Evolutionary conservation across 768 basidiomycete genomes (phyloP).

Genomic region (Nidularia pulvinata): DNA sequence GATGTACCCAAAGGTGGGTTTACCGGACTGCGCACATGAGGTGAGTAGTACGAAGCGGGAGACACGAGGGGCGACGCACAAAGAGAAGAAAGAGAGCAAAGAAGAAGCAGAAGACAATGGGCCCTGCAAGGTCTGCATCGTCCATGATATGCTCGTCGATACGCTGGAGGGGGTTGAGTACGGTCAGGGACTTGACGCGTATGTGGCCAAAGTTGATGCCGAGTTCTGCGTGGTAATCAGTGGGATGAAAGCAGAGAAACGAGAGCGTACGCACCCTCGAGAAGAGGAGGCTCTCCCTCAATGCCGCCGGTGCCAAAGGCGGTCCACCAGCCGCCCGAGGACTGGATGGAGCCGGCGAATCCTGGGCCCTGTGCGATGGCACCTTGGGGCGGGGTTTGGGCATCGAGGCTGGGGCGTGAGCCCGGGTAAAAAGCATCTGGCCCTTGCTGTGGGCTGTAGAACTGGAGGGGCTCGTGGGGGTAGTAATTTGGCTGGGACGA

Average conservation of each 20-base stretch:
- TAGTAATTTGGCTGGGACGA: constrained; percentile 65
- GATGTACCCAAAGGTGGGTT: constrained; percentile 98
- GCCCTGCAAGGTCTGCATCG: constrained; percentile 97
- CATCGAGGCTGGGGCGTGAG: constrained; percentile 78
- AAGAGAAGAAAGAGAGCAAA: constrained; percentile 93
- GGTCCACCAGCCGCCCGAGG: constrained; percentile 86
- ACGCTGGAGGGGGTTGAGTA: constrained; percentile 86
- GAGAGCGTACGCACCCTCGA: constrained; percentile 69
- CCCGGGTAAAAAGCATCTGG: constrained; percentile 64
- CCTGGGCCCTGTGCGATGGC: constrained; percentile 45
- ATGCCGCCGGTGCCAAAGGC: constrained; percentile 96
- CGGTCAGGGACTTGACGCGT: constrained; percentile 90
- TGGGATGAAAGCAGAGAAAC: background rate
- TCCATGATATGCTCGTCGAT: constrained; percentile 97
- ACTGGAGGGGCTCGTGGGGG: constrained; percentile 68
- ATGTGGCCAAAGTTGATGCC: constrained; percentile 99
- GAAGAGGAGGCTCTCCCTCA: constrained; percentile 93
- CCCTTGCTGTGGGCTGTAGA: constrained; percentile 48
- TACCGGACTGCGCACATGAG: constrained; percentile 73
- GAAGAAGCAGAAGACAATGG: constrained; percentile 92
- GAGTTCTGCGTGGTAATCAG: constrained; percentile 58
- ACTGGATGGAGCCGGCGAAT: constrained; percentile 76
- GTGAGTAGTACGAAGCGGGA: constrained; percentile 4
- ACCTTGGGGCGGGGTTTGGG: constrained; percentile 57
- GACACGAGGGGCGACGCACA: constrained; percentile 46